phyloP scores from a whole-genome alignment of 371 early-diverging fungal species.

The Mortierella sp. region DNA sequence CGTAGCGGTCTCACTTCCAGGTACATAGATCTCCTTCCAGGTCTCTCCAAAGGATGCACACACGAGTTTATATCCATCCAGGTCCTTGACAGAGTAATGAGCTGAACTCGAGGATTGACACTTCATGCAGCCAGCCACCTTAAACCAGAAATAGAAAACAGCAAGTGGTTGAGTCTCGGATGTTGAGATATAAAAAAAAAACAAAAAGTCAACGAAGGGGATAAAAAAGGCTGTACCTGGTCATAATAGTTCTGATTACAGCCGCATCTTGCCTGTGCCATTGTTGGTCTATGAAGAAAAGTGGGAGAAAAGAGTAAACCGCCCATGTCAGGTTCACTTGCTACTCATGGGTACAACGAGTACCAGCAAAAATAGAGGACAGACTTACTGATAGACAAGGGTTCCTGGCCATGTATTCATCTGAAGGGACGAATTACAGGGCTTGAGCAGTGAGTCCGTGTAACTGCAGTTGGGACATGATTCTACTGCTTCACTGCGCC shows the following conservation, averaged over 20 bases:
- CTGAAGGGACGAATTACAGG: constrained; percentile 30
- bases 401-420: constrained; percentile 34
- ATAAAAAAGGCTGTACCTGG: too few relatives aligned
- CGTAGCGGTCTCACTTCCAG: constrained; percentile 13
- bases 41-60: constrained; percentile 18
- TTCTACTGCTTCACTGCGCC: background rate
- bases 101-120: constrained; percentile 34
- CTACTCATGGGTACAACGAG: background rate
- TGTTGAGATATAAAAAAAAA: background rate
- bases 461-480: constrained; percentile 28
- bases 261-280: constrained; percentile 20
- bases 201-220: background rate
- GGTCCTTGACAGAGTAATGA: constrained; percentile 18
- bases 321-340: background rate
- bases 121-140: constrained; percentile 16
- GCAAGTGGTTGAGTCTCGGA: background rate
- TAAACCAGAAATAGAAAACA: background rate
- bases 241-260: constrained; percentile 45
- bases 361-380: background rate
- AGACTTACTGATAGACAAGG: constrained; percentile 32
- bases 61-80: constrained; percentile 15
- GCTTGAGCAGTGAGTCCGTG: constrained; percentile 24
- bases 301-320: background rate
- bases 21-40: constrained; percentile 33
- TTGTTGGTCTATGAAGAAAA: constrained; percentile 15